Conservation (phyloP, 2,329 filamentous ascomycete species). For the Fusarium sp. region DNA sequence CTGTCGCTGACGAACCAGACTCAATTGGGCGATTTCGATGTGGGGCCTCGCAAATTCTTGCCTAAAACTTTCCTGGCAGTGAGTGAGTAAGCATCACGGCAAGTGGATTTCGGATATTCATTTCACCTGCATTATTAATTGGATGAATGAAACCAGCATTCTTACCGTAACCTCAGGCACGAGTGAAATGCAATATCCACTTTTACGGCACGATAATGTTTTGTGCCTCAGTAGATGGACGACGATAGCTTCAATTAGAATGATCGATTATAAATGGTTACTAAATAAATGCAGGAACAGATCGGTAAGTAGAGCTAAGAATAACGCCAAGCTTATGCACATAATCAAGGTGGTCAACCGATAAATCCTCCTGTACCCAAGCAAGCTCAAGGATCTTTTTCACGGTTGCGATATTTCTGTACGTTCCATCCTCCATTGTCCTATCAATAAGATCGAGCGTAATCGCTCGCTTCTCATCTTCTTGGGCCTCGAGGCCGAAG, state of each 20-base stretch:
- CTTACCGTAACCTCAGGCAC: too few species aligned
- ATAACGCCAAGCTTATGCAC: conserved; percentile 17
- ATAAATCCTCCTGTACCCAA: conserved; percentile 54
- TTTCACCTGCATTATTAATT: neutral
- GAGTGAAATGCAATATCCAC: too few species aligned
- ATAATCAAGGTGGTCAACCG: conserved; percentile 12
- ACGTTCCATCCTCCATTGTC: conserved; percentile 32
- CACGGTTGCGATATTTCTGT: conserved; percentile 38
- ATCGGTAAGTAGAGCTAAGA: conserved; percentile 22
- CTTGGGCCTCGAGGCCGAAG: conserved; percentile 43
- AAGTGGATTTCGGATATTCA: too few species aligned
- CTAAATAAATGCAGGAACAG: conserved; percentile 26
- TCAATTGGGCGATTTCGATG: neutral
- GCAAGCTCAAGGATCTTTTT: conserved; percentile 45
- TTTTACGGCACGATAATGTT: neutral
- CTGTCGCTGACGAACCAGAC: neutral
- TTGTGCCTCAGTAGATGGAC: neutral
- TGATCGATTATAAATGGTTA: neutral
- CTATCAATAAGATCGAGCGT: conserved; percentile 46
- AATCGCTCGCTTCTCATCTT: conserved; percentile 30
- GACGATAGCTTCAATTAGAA: neutral
- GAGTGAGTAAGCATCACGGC: too few species aligned
- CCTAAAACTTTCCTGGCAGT: neutral
- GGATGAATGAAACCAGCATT: rapidly evolving
- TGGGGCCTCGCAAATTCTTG: conserved; percentile 29